These are phyloP conservation scores for Setaria viridis DNA, from an alignment of 202 grass and related monocot species.

Conservation along the genomic window DNA sequence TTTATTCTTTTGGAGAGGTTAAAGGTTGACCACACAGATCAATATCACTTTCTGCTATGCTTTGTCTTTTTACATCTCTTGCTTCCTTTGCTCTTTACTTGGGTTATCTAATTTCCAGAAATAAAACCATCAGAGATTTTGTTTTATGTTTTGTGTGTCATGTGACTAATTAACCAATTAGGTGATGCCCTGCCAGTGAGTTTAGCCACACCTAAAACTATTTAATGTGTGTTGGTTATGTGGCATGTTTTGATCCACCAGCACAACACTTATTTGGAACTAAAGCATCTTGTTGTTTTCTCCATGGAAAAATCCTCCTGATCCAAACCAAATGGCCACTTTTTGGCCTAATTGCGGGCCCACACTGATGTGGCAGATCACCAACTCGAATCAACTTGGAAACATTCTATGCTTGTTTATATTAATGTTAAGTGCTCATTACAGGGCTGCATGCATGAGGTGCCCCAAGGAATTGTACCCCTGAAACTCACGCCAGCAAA, in stretches of 20 bases:
- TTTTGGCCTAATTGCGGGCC: constrained; percentile 63
- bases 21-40: constrained; percentile 50
- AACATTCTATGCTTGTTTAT: constrained; percentile 51
- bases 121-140: constrained; percentile 31
- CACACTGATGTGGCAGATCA: constrained; percentile 61
- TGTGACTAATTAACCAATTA: constrained; percentile 35
- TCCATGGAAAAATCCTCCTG: constrained; percentile 40
- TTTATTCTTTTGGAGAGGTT: constrained; percentile 29
- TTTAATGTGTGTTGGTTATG: constrained; percentile 48
- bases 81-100: constrained; percentile 26
- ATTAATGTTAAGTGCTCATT: constrained; percentile 21
- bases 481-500: not conserved
- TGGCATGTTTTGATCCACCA: constrained; percentile 47
- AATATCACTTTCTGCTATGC: constrained; percentile 17
- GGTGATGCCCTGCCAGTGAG: constrained; percentile 46
- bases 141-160: constrained; percentile 25
- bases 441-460: not conserved
- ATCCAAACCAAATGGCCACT: constrained; percentile 62
- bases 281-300: constrained; percentile 47
- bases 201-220: not conserved
- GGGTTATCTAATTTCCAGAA: constrained; percentile 13
- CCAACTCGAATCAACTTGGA: constrained; percentile 54
- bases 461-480: not conserved
- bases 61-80: constrained; percentile 8
- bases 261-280: constrained; percentile 38